Conservation (phyloP, 1,284 basidiomycete genomes). For the Cutaneotrichosporon mucoides region DNA sequence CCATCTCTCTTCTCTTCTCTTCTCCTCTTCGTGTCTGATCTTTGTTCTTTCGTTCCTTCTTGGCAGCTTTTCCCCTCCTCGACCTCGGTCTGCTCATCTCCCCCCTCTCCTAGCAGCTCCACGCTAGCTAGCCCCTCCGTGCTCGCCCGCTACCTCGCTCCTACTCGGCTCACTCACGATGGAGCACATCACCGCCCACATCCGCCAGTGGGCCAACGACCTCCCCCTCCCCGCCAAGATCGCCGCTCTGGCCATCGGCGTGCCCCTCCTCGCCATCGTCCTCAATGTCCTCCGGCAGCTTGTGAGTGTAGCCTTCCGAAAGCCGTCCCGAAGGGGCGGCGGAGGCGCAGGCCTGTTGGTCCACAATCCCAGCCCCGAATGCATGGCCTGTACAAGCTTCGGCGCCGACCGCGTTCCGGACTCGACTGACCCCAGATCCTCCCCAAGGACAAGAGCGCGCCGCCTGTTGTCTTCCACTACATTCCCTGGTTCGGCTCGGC, state of each 20-base stretch:
- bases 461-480: constrained; percentile 74
- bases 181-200: constrained; percentile 35
- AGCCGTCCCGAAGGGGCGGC: too few relatives aligned
- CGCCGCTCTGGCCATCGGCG: constrained; percentile 40
- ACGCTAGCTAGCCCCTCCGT: too few relatives aligned
- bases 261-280: constrained; percentile 50
- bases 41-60: too few relatives aligned
- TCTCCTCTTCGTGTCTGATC: too few relatives aligned
- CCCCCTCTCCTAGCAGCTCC: too few relatives aligned
- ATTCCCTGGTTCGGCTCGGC: constrained; percentile 74
- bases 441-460: constrained; percentile 58
- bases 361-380: too few relatives aligned
- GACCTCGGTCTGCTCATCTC: too few relatives aligned
- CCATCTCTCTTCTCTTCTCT: too few relatives aligned
- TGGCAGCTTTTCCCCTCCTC: too few relatives aligned
- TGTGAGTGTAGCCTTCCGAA: constrained; percentile 47
- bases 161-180: neutral
- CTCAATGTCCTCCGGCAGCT: constrained; percentile 62
- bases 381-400: too few relatives aligned
- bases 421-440: constrained; percentile 52
- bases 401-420: too few relatives aligned
- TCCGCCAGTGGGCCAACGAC: constrained; percentile 50
- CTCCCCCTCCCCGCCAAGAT: constrained; percentile 15
- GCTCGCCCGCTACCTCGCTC: neutral
- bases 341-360: too few relatives aligned